A percentile compares a stretch with the other conserved stretches of the same genome.
phyloP scores from a whole-genome alignment of 768 basidiomycete species.

The Panellus pusillus region DNA sequence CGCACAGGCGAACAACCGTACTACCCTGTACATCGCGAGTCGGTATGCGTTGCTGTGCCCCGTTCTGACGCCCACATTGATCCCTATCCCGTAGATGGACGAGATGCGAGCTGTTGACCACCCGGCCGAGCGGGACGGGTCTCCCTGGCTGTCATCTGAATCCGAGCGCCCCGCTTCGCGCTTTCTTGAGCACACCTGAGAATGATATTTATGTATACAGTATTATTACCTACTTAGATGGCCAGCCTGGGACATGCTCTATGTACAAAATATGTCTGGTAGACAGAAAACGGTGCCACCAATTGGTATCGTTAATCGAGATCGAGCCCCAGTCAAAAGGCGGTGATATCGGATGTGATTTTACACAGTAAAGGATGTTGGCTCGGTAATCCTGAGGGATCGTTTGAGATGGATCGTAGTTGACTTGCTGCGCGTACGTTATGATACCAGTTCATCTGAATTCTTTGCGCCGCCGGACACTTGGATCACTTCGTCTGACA shows the following conservation, averaged over 20 bases:
- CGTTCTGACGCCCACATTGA: neutral
- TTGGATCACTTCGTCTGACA: no score
- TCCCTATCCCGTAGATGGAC: neutral
- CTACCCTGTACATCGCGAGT: conserved; percentile 5
- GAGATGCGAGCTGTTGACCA: conserved; percentile 3
- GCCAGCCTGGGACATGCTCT: neutral
- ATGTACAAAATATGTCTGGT: no score
- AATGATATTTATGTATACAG: neutral
- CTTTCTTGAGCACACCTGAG: conserved; percentile 13
- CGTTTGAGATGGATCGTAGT: no score
- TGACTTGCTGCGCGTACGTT: no score
- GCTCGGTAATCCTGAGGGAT: no score
- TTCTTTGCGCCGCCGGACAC: no score
- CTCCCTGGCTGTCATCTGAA: conserved; percentile 2
- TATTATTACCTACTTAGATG: neutral
- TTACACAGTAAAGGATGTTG: no score
- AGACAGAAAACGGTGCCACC: no score
- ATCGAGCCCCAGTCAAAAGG: no score
- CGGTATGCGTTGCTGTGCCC: conserved; percentile 1
- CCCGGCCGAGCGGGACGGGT: neutral
- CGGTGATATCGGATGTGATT: no score
- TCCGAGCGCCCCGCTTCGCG: conserved; percentile 13
- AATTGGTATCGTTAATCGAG: no score
- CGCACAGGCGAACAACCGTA: conserved; percentile 10
- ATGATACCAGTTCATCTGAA: no score